Evolutionary conservation across 2,329 filamentous ascomycete genomes (phyloP), one percentile per base, ranked within the genome.

Genomic region (Botryotinia calthae): DNA sequence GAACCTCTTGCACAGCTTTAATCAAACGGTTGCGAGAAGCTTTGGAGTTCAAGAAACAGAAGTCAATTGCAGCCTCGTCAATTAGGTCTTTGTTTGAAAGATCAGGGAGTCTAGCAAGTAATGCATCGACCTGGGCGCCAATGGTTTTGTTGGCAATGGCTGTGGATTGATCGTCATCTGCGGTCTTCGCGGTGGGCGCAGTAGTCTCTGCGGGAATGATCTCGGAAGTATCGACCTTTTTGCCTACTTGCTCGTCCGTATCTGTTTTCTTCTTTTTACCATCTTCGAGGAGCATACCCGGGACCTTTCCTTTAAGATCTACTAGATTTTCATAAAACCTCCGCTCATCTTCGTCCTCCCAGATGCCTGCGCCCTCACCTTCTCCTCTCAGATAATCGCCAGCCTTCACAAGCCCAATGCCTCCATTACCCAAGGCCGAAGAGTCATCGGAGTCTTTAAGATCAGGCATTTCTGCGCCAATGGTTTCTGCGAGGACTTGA

Each of bases 1-100:
- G 96, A 22, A 98, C 91, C 76, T 99, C 96, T 64, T 97, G 95
- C 63, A 99, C 85, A 44, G 94, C 93, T 82, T 98, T 98, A 81
- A 98, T 87, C 3, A 99, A 87, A 66, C 96, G 89, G 81, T 99
- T 99, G 46, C 97, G 90, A 0, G 97, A 99, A 16, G 96, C 96
- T 81, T 99, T 99, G 1, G 96, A 99, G 81, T 99, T 99, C 74
- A 99, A 86, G 79, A 98, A 99, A 83, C 96, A 98, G 80, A 99
- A 99, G 79, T 98, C 95, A 75, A 98, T 92, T 12, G 97, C 96
- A 64, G 93, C 90, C 81, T 98, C 91, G 80, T 99, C 96, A 71
- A 98, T 93, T 68, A 90, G 86, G 68, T 99, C 97, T 80, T 98
- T 98, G 79, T 89, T 95, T 54, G 93, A 95, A 70, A 99, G 85